Percentiles rank a stretch among this genome's conserved stretches.
These are phyloP conservation scores for Rhodotorula diobovata DNA, from an alignment of 768 basidiomycete genomes.

Conservation along the genomic window DNA sequence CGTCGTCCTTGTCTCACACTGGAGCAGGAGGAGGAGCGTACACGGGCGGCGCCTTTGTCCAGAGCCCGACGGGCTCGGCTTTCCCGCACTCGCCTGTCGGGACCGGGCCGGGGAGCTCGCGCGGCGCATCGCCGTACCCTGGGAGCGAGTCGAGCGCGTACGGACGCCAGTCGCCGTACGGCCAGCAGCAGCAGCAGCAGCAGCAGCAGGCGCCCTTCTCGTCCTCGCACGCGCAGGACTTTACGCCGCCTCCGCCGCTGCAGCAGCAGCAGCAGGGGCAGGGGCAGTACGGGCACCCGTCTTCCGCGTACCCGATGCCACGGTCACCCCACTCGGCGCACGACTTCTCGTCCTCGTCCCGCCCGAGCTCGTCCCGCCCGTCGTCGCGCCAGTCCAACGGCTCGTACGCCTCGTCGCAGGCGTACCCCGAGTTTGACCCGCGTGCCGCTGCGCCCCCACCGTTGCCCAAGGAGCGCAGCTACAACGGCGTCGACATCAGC, in stretches of 20 bases:
- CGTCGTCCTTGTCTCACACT: background rate
- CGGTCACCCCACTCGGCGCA: background rate
- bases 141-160: background rate
- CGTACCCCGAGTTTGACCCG: background rate
- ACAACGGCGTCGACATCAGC: conserved; percentile 28
- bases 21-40: too few species aligned
- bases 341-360: background rate
- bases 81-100: background rate
- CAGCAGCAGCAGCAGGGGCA: background rate
- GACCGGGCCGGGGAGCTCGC: conserved; percentile 3
- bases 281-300: background rate
- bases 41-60: background rate
- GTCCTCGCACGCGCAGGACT: background rate
- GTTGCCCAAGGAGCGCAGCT: conserved; percentile 31
- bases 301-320: background rate
- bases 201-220: background rate
- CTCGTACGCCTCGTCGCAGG: conserved; percentile 6
- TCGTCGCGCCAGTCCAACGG: conserved; percentile 11
- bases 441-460: conserved; percentile 20
- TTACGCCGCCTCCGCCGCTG: background rate
- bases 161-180: conserved; percentile 9
- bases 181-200: background rate
- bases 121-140: conserved; percentile 13
- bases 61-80: background rate
- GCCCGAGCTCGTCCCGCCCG: conserved; percentile 4